Percentiles rank a stretch among this genome's conserved stretches.
Evolutionary conservation across 2,329 filamentous ascomycete genomes (phyloP).

Genomic region (Exophiala phaeomuriformis): DNA sequence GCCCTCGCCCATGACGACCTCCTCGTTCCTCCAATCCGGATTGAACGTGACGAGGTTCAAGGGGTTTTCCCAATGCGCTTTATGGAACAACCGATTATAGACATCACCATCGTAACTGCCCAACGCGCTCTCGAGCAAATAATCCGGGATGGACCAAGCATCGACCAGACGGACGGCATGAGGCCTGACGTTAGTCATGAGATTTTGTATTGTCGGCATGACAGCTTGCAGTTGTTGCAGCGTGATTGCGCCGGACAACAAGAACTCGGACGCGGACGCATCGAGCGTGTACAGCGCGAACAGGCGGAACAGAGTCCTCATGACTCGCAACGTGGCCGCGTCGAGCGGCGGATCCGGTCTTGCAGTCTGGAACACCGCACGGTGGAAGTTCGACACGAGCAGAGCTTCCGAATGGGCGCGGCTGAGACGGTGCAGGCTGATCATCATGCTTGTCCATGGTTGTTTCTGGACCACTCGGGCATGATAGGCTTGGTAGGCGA

Average conservation of each 20-base stretch:
- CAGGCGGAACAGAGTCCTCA: slow-evolving; percentile 42
- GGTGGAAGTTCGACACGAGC: slow-evolving; percentile 43
- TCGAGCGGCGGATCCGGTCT: slow-evolving; percentile 27
- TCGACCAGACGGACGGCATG: slow-evolving; percentile 49
- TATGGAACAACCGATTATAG: slow-evolving; percentile 48
- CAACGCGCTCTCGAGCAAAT: slow-evolving; percentile 45
- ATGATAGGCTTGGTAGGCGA: slow-evolving; percentile 37
- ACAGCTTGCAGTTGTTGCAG: slow-evolving; percentile 38
- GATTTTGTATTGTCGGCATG: slow-evolving; percentile 36
- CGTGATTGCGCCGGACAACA: slow-evolving; percentile 38
- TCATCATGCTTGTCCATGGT: slow-evolving; percentile 42
- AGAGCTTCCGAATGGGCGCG: slow-evolving; percentile 45
- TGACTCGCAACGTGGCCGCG: slow-evolving; percentile 28
- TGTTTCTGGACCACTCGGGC: slow-evolving; percentile 41
- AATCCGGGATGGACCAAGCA: slow-evolving; percentile 48
- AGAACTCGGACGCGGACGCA: slow-evolving; percentile 40
- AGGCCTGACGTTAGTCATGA: slow-evolving; percentile 44
- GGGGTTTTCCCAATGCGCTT: slow-evolving; percentile 47
- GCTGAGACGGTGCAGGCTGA: slow-evolving; percentile 31
- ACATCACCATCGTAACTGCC: slow-evolving; percentile 47
- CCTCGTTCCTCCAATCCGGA: slow-evolving; percentile 42
- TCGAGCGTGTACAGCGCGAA: slow-evolving; percentile 45
- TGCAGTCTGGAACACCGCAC: slow-evolving; percentile 30
- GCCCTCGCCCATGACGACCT: slow-evolving; percentile 44
- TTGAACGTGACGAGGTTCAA: slow-evolving; percentile 47